phyloP scores from a whole-genome alignment of 371 early-diverging fungal species.

The Zychaea mexicana region DNA sequence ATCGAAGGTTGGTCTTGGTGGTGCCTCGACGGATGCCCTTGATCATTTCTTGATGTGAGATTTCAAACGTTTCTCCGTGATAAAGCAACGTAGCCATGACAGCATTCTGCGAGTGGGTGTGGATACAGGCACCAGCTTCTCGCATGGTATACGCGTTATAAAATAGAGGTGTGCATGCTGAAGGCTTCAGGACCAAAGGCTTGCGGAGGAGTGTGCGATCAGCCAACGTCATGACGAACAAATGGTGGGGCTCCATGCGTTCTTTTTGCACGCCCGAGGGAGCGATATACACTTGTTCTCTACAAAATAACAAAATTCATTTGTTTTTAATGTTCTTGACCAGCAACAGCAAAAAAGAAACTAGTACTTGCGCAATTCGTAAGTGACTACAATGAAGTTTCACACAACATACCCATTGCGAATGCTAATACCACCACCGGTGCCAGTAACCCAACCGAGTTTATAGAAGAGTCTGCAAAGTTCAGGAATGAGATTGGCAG shows the following conservation, averaged over 20 bases:
- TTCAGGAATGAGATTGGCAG: constrained; percentile 92
- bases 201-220: constrained; percentile 67
- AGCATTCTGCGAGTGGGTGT: constrained; percentile 95
- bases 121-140: constrained; percentile 94
- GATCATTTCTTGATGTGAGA: constrained; percentile 98
- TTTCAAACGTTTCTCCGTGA: constrained; percentile 70
- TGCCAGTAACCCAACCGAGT: constrained; percentile 96
- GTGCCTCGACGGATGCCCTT: constrained; percentile 93
- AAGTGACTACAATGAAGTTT: background rate
- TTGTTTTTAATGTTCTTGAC: too few relatives aligned
- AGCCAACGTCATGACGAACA: constrained; percentile 80
- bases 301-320: constrained; percentile 16
- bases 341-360: too few relatives aligned
- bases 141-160: constrained; percentile 90
- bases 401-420: constrained; percentile 58
- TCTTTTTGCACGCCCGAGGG: constrained; percentile 97
- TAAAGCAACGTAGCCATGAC: constrained; percentile 90
- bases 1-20: constrained; percentile 60
- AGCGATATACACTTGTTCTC: constrained; percentile 85
- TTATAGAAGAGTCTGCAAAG: constrained; percentile 89
- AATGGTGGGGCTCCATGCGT: constrained; percentile 81
- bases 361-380: background rate
- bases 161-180: constrained; percentile 95
- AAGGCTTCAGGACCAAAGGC: constrained; percentile 73
- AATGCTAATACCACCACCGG: constrained; percentile 95